Base-by-base conservation (phyloP, 371 early-diverging fungal genomes). In the Fennellomyces sp. region DNA sequence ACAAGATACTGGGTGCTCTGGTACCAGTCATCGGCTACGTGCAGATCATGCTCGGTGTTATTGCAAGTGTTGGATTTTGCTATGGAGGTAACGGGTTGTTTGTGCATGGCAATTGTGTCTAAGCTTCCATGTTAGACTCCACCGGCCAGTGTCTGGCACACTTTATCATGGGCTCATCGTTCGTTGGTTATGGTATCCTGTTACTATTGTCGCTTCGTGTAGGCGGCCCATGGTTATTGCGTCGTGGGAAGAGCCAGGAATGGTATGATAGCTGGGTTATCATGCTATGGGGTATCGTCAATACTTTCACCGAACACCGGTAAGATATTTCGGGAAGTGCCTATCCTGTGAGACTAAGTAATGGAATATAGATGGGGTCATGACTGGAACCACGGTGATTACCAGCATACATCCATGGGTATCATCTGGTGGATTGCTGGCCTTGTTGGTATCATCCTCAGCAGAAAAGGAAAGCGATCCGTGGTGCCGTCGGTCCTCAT, bases 351-450 rank as follows among this genome's bases (percentile, higher is more conserved):
- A n/a, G n/a, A n/a, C 5, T 23, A 5, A 45, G 11, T 17, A 45
- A 45, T n/a, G n/a, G n/a, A n/a, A n/a, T n/a, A 8, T 41, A 86
- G 74, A 66, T 81, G 81, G 81, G 81, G 81, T 5, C 70, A 68
- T 0, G 56, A 73, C 25, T 88, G 88, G 88, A 83, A 80, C 51
- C 85, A 87, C 55, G 84, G 85, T 36, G 88, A 88, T 57, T 77
- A 85, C 61, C 88, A 88, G 58, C 87, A 88, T 59, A 88, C 88
- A 3, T 81, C 85, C 6, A 74, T 88, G 73, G 88, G 88, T 38
- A 81, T 88, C 28, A 81, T 88, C 58, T 88, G 88, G 88, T 86
- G 86, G 78, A 72, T 82, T 53, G 88, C 86, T 45, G 88, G 88
- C 17, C 60, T 80, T 29, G 72, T 82, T 1, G 85, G 88, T 13